Evolutionary conservation across 768 basidiomycete genomes (phyloP), one percentile per base, ranked within the genome.

Genomic region (Boletus tomentosulus): DNA sequence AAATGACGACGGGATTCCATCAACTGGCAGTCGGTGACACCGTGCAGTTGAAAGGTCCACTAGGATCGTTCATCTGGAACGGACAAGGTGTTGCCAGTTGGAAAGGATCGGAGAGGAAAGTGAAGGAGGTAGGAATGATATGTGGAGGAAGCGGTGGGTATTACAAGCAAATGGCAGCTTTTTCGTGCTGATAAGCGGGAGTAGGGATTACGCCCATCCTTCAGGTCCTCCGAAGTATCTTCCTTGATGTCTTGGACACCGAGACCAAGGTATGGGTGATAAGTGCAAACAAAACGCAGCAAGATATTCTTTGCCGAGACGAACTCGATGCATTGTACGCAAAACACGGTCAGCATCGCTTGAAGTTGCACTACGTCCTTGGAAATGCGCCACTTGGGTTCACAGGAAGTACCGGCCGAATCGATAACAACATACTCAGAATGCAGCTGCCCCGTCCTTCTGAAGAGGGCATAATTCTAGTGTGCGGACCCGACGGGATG

Each of bases 41-140:
- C 3, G 66, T 84, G 9, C 81, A 84, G 54, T 56, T 84, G 47
- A 84, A 84, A 60, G 84, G 84, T 0, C 84, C 84, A 0, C 62
- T 84, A 7, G 84, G 84, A 0, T 74, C 76, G 6, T 85, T 85
- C 60, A 62, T 73, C 22, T 85, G 80, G 78, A 60, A 71, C 3
- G 80, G 81, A 1, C 47, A 65, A 11, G 76, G 78, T 0, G 50
- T 64, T 9, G 74, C 73, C 12, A 57, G 55, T 25, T 70, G 76
- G 68, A 67, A 71, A 41, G 76, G 76, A 0, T 52, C 65, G 2
- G 59, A 71, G 48, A 63, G 64, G 19, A 62, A 61, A 12, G 65
- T 79, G 16, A 63, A 63, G 24, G 68, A 78, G 19, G 58, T 85
- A 13, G 81, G 79, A 1, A 70, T 85, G 73, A 71, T 84, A 37